Evolutionary conservation across 257 asterid species (phyloP).

Genomic region (Buddleja alternifolia): DNA sequence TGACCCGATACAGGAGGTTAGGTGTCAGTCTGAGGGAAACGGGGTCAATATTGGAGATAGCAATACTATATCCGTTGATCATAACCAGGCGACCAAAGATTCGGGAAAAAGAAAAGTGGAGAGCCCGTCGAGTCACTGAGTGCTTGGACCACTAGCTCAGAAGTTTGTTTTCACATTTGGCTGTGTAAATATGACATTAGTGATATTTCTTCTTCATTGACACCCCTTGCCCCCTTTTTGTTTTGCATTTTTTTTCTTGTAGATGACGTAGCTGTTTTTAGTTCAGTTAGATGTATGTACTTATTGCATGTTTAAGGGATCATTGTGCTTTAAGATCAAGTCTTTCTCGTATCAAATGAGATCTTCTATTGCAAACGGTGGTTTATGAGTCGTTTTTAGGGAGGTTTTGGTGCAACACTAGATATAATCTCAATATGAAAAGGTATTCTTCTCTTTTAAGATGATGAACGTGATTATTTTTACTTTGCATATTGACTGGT

Average conservation of each 20-base stretch:
- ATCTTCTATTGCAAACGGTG: no score
- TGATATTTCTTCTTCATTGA: background rate
- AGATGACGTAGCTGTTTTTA: slow-evolving; percentile 23
- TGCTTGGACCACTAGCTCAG: background rate
- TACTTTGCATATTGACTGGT: no score
- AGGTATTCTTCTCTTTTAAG: no score
- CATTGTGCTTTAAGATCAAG: background rate
- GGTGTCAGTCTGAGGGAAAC: slow-evolving; percentile 28
- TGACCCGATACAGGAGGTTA: slow-evolving; percentile 32
- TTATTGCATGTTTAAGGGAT: slow-evolving; percentile 23
- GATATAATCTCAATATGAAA: no score
- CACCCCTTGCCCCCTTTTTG: background rate
- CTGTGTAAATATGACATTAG: slow-evolving; percentile 33
- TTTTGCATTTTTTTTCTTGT: slow-evolving; percentile 6
- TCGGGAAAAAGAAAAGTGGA: slow-evolving; percentile 37
- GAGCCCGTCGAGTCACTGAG: slow-evolving; percentile 48
- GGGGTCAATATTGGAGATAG: slow-evolving; percentile 26
- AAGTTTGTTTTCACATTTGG: slow-evolving; percentile 15
- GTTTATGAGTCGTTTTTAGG: background rate
- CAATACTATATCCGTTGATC: slow-evolving; percentile 26
- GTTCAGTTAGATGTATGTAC: slow-evolving; percentile 23
- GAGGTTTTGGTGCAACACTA: no score
- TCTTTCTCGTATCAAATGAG: background rate
- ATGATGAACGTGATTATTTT: no score
- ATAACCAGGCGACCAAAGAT: slow-evolving; percentile 28